Percentiles rank a stretch among this genome's conserved stretches.
Conservation (phyloP, 75 land plant genomes). For the Pinus tabuliformis region DNA sequence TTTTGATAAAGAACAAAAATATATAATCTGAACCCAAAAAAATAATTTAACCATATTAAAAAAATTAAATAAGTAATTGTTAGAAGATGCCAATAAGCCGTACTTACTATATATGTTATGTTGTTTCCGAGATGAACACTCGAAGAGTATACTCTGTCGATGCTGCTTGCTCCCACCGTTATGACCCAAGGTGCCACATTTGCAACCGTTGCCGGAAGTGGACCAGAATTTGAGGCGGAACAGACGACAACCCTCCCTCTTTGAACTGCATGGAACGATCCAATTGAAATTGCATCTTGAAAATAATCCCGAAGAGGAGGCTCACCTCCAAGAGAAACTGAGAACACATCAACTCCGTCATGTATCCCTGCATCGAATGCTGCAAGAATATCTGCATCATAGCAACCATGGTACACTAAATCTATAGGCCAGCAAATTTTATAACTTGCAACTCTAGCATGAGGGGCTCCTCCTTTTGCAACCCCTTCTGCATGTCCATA, state of each 20-base stretch:
- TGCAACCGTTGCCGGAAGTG: slow-evolving; percentile 66
- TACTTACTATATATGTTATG: background rate
- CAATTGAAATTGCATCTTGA: slow-evolving; percentile 86
- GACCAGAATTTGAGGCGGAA: slow-evolving; percentile 93
- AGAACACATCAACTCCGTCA: slow-evolving; percentile 90
- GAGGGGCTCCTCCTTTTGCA: slow-evolving; percentile 80
- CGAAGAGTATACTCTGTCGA: slow-evolving; percentile 89
- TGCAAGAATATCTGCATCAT: slow-evolving; percentile 92
- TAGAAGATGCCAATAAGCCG: no score
- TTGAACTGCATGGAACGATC: slow-evolving; percentile 76
- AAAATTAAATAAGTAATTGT: no score
- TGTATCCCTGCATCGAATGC: slow-evolving; percentile 86
- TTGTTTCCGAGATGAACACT: slow-evolving; percentile 71
- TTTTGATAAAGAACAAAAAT: no score
- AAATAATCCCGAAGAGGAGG: slow-evolving; percentile 43
- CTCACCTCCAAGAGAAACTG: slow-evolving; percentile 88
- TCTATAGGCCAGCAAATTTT: slow-evolving; percentile 82
- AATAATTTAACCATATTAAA: no score
- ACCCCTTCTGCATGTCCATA: slow-evolving; percentile 63
- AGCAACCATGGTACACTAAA: slow-evolving; percentile 41
- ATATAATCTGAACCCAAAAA: no score
- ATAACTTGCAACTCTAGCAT: slow-evolving; percentile 78
- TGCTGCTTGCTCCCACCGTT: slow-evolving; percentile 89
- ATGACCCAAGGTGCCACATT: slow-evolving; percentile 93
- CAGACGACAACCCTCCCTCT: slow-evolving; percentile 79